phyloP scores from a whole-genome alignment of 2,329 filamentous ascomycete genomes.

The Pseudogymnoascus sp. region DNA sequence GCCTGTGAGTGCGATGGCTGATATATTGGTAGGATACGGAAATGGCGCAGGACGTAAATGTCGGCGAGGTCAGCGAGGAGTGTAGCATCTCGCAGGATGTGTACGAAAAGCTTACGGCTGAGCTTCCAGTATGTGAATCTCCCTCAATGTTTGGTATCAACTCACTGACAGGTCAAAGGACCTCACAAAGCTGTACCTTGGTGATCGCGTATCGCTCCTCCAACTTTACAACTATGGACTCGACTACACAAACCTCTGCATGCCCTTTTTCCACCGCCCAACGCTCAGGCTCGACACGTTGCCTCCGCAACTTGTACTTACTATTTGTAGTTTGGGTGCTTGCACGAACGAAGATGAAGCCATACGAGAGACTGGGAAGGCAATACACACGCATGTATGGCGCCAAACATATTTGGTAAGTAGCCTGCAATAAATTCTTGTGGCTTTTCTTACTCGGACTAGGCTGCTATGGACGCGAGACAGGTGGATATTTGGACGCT shows the following conservation, averaged over 20 bases:
- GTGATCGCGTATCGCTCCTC: slow-evolving; percentile 1
- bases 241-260: slow-evolving; percentile 20
- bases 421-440: neutral
- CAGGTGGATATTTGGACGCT: slow-evolving; percentile 21
- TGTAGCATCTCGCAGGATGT: slow-evolving; percentile 1
- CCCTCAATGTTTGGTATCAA: neutral
- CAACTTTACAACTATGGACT: slow-evolving; percentile 12
- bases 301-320: slow-evolving; percentile 17
- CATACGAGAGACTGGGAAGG: slow-evolving; percentile 7
- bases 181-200: slow-evolving; percentile 1
- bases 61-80: neutral
- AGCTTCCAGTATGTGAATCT: slow-evolving; percentile 4
- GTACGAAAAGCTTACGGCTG: neutral
- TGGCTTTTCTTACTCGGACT: neutral
- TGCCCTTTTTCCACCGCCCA: slow-evolving; percentile 21
- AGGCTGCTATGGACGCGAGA: slow-evolving; percentile 9
- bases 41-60: neutral
- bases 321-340: slow-evolving; percentile 19
- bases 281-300: slow-evolving; percentile 16
- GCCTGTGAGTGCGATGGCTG: neutral
- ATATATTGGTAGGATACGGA: slow-evolving; percentile 5
- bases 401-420: slow-evolving; percentile 3
- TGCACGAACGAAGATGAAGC: slow-evolving; percentile 13
- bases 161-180: neutral
- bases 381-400: slow-evolving; percentile 11